Conservation (phyloP, 306 rosid species). For the Datisca glomerata region DNA sequence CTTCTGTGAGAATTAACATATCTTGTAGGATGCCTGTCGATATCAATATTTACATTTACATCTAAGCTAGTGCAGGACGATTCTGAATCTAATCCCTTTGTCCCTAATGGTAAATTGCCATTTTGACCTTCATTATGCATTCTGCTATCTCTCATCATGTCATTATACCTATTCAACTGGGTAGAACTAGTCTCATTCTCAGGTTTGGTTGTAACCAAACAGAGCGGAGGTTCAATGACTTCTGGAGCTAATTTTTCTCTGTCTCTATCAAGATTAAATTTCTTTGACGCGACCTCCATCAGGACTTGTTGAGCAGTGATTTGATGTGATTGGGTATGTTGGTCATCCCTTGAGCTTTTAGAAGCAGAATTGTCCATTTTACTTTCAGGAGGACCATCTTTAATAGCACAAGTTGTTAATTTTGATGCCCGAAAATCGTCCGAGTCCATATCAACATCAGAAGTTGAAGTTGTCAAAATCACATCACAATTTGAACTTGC, state of each 20-base stretch:
- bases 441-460: constrained; percentile 33
- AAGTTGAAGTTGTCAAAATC: constrained; percentile 23
- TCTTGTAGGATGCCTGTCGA: constrained; percentile 34
- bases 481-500: constrained; percentile 50
- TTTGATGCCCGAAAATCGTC: constrained; percentile 34
- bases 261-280: constrained; percentile 32
- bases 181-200: constrained; percentile 41
- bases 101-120: constrained; percentile 39
- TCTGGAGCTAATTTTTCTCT: constrained; percentile 25
- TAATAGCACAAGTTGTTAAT: constrained; percentile 16
- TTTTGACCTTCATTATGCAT: constrained; percentile 46
- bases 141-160: constrained; percentile 38
- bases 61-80: constrained; percentile 57
- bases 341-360: constrained; percentile 30
- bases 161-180: constrained; percentile 55
- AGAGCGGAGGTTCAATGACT: constrained; percentile 27
- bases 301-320: constrained; percentile 23
- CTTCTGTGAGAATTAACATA: constrained; percentile 39
- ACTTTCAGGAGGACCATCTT: constrained; percentile 34
- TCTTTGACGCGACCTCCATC: constrained; percentile 29
- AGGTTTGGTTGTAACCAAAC: constrained; percentile 26
- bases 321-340: constrained; percentile 28
- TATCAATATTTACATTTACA: constrained; percentile 84
- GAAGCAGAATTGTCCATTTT: constrained; percentile 32
- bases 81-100: constrained; percentile 45